A percentile compares a stretch with the other conserved stretches of the same genome.
These are phyloP conservation scores for Boletus rubescentipes DNA, from an alignment of 768 basidiomycete species.

Conservation along the genomic window DNA sequence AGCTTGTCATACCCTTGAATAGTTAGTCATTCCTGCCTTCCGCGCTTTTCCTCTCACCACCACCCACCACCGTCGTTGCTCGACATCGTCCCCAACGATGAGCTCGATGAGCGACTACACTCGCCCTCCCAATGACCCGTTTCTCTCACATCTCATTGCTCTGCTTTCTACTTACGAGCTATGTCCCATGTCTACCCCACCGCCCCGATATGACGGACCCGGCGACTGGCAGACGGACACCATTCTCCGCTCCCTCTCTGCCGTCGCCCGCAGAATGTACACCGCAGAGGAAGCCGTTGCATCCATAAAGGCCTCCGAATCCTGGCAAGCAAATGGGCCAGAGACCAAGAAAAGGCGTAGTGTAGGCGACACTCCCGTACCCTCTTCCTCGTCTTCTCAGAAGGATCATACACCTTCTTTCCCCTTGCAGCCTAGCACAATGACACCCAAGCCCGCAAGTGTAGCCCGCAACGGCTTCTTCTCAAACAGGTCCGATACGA, in stretches of 20 bases:
- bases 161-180: slow-evolving; percentile 60
- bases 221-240: slow-evolving; percentile 57
- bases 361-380: slow-evolving; percentile 39
- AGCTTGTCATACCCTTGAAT: slow-evolving; percentile 2
- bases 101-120: slow-evolving; percentile 29
- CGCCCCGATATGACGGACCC: slow-evolving; percentile 56
- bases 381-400: slow-evolving; percentile 29
- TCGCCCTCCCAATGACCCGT: slow-evolving; percentile 34
- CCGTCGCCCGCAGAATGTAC: slow-evolving; percentile 53
- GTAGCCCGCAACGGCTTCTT: slow-evolving; percentile 20
- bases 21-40: not conserved
- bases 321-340: slow-evolving; percentile 35
- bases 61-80: slow-evolving; percentile 3
- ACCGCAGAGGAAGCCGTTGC: slow-evolving; percentile 49
- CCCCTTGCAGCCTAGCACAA: slow-evolving; percentile 27
- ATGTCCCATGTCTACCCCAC: slow-evolving; percentile 48
- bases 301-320: slow-evolving; percentile 40
- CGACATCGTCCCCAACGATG: slow-evolving; percentile 32
- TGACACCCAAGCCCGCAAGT: slow-evolving; percentile 17
- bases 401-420: slow-evolving; percentile 14
- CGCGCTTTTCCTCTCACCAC: slow-evolving; percentile 6
- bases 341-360: slow-evolving; percentile 47
- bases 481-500: slow-evolving; percentile 24
- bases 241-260: slow-evolving; percentile 51
- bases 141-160: slow-evolving; percentile 55